These are phyloP conservation scores for Ustilaginoidea virens DNA, from an alignment of 2,329 filamentous ascomycete genomes.

Conservation along the genomic window DNA sequence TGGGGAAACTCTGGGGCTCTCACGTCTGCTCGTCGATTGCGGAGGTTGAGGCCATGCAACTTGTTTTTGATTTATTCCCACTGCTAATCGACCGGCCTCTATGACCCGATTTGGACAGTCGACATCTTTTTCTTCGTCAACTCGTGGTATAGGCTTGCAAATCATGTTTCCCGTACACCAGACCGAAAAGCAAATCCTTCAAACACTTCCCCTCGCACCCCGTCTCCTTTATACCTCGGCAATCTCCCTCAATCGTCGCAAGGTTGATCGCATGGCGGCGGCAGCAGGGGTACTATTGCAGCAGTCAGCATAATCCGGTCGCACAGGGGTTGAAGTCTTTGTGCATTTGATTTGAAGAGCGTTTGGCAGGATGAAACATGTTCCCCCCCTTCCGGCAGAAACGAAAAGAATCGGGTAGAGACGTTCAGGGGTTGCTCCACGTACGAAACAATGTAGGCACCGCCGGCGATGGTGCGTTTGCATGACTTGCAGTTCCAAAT, in stretches of 20 bases:
- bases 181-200: conserved; percentile 30
- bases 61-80: background rate
- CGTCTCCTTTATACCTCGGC: conserved; percentile 63
- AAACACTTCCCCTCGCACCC: conserved; percentile 17
- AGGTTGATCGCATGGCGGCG: conserved; percentile 87
- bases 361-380: too few relatives aligned
- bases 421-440: background rate
- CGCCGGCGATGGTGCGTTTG: conserved; percentile 61
- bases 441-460: conserved; percentile 95
- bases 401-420: too few relatives aligned
- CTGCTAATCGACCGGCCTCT: conserved; percentile 13
- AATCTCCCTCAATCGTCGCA: conserved; percentile 94
- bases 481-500: conserved; percentile 97
- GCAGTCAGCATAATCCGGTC: too few relatives aligned
- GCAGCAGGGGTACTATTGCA: conserved; percentile 70
- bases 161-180: conserved; percentile 28
- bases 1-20: too few relatives aligned
- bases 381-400: too few relatives aligned
- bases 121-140: conserved; percentile 25
- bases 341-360: too few relatives aligned
- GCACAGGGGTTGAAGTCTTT: too few relatives aligned
- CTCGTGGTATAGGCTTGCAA: conserved; percentile 28
- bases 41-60: background rate
- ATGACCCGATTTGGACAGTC: conserved; percentile 23
- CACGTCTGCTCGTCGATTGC: background rate